Base-by-base conservation (phyloP, 2,329 filamentous ascomycete genomes). In the Fusarium secorum region DNA sequence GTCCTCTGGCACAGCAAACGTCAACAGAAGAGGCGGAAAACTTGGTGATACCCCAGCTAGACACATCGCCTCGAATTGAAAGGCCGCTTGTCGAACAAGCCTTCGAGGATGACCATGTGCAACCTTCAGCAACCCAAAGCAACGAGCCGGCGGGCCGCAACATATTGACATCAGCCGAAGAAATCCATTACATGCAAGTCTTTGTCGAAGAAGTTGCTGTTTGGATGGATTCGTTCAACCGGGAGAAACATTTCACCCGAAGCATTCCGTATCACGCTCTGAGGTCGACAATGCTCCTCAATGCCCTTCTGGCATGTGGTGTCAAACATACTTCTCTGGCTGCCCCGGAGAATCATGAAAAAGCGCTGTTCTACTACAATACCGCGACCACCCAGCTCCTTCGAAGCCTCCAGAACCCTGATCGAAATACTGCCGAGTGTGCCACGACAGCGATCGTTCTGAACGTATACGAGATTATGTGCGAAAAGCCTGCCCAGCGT, bases 141-240 rank as follows among this genome's bases (percentile, higher is more conserved):
- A 35, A 41, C 20, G 58, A 60, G 17, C 35, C 57, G 11, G 76
- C 77, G 2, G 78, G 81, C 4, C 80, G 88, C 39, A 88, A 92
- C 55, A 93, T 89, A 73, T 85, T 97, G 48, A 90, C 88, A 70
- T 89, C 88, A 7, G 87, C 90, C 14, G 93, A 97, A 63, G 94
- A 97, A 78, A 87, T 96, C 0, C 83, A 91, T n/a, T 94, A 94
- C 77, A 93, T 98, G 91, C 93, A 97, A 79, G 90, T 94, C 0
- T 98, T 97, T 78, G 91, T 97, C 11, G 92, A 97, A 76, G 92
- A 97, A 72, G 93, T 98, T 4, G 94, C 92, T 2, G 81, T 94
- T 6, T 98, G 95, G 94, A 97, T 98, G 93, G 95, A 98, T 80
- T 93, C 90, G 44, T 90, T 98, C 84, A 93, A 97, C 81, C 87